phyloP scores from a whole-genome alignment of 768 basidiomycete species.

The Mycena leptocephala region DNA sequence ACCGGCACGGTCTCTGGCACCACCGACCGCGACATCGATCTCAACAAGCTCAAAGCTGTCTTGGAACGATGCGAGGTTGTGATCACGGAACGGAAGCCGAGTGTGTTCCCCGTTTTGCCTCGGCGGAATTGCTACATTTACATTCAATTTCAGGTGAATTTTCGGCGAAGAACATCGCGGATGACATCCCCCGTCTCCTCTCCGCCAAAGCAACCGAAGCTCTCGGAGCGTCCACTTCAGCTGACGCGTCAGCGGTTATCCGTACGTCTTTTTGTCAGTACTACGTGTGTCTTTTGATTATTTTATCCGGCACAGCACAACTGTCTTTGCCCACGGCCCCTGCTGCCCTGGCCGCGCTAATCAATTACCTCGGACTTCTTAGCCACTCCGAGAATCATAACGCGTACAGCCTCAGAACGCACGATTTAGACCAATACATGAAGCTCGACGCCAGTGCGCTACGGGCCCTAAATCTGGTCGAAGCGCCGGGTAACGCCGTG shows the following conservation, averaged over 20 bases:
- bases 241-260: conserved; percentile 68
- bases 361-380: conserved; percentile 87
- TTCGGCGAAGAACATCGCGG: conserved; percentile 81
- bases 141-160: conserved; percentile 79
- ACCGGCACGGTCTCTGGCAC: conserved; percentile 80
- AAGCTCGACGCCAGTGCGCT: conserved; percentile 96
- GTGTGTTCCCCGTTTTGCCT: conserved; percentile 45
- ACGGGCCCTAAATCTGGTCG: conserved; percentile 89
- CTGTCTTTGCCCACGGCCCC: conserved; percentile 85
- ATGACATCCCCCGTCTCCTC: conserved; percentile 84
- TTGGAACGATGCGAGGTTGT: conserved; percentile 94
- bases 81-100: conserved; percentile 90
- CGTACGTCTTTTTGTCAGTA: conserved; percentile 57
- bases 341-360: conserved; percentile 84
- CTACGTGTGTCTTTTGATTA: neutral
- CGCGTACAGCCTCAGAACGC: conserved; percentile 85
- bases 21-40: conserved; percentile 89
- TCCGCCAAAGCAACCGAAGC: conserved; percentile 59
- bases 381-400: conserved; percentile 85
- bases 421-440: conserved; percentile 97
- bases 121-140: neutral
- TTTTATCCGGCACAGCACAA: conserved; percentile 69
- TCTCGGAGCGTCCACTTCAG: conserved; percentile 54
- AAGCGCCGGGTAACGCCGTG: conserved; percentile 74
- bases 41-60: conserved; percentile 89